Evolutionary conservation across 805 yeast genomes (phyloP).

Genomic region (Teunomyces tritomae): DNA sequence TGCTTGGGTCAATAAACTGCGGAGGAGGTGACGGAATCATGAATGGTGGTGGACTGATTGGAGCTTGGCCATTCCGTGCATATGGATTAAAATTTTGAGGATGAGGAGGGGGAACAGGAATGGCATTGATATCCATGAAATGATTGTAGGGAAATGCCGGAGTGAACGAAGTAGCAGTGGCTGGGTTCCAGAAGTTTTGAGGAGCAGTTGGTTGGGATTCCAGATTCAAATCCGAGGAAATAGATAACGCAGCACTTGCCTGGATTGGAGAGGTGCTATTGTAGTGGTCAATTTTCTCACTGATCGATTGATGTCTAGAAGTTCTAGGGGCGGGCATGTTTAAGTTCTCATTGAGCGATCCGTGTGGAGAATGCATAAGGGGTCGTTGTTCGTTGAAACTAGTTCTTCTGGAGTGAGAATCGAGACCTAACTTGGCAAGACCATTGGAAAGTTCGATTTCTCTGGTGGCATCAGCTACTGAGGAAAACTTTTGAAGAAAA

Average conservation of each 20-base stretch:
- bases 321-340: conserved; percentile 34
- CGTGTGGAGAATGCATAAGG: conserved; percentile 31
- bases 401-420: conserved; percentile 45
- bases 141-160: conserved; percentile 36
- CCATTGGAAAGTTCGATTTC: conserved; percentile 54
- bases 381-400: conserved; percentile 39
- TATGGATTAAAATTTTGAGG: conserved; percentile 28
- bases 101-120: conserved; percentile 18
- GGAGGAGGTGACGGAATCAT: conserved; percentile 38
- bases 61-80: conserved; percentile 33
- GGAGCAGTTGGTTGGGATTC: conserved; percentile 10
- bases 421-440: conserved; percentile 34
- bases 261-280: conserved; percentile 45
- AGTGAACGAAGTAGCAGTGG: conserved; percentile 57
- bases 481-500: conserved; percentile 60
- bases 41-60: conserved; percentile 38
- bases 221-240: conserved; percentile 24
- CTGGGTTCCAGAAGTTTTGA: conserved; percentile 63
- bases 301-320: conserved; percentile 51
- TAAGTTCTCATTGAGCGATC: conserved; percentile 43
- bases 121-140: conserved; percentile 23
- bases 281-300: conserved; percentile 63
- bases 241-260: conserved; percentile 36
- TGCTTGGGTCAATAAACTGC: conserved; percentile 36
- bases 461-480: conserved; percentile 67